phyloP scores from a whole-genome alignment of 1,284 basidiomycete genomes.

The Papiliotrema laurentii region DNA sequence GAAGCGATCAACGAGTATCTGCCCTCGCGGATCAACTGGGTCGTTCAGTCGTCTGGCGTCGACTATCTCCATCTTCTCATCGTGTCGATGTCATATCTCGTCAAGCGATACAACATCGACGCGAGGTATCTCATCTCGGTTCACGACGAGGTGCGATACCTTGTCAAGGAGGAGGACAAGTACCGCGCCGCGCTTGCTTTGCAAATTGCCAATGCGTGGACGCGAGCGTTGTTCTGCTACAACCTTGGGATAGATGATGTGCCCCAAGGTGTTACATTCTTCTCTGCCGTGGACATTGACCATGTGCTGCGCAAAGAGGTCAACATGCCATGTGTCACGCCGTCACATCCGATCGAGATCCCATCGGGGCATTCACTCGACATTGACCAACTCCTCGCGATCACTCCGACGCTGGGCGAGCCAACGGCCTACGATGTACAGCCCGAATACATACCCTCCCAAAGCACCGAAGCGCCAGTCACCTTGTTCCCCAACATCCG shows the following conservation, averaged over 20 bases:
- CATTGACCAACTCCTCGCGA: constrained; percentile 51
- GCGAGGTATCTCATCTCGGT: constrained; percentile 96
- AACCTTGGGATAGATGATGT: constrained; percentile 93
- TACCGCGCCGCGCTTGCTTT: constrained; percentile 88
- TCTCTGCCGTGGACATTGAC: constrained; percentile 95
- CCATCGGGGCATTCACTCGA: constrained; percentile 79
- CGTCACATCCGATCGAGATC: constrained; percentile 79
- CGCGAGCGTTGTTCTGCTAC: constrained; percentile 83
- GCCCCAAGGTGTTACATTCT: constrained; percentile 91
- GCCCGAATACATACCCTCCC: neutral
- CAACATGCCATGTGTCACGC: constrained; percentile 91
- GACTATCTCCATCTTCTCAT: constrained; percentile 97
- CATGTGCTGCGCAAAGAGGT: constrained; percentile 90
- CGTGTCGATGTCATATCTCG: constrained; percentile 89
- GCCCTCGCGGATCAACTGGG: constrained; percentile 98
- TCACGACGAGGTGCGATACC: constrained; percentile 93
- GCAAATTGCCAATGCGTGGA: constrained; percentile 96
- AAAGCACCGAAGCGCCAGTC: constrained; percentile 19
- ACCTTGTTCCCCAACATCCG: constrained; percentile 26
- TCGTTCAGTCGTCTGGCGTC: constrained; percentile 96
- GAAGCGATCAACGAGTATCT: constrained; percentile 68
- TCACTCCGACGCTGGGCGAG: neutral
- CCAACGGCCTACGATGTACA: constrained; percentile 4
- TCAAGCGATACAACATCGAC: constrained; percentile 72
- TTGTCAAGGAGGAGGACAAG: constrained; percentile 81